Percentiles rank a stretch among this genome's conserved stretches.
Conservation (phyloP, 179 eudicot species). For the Patellifolia procumbens region DNA sequence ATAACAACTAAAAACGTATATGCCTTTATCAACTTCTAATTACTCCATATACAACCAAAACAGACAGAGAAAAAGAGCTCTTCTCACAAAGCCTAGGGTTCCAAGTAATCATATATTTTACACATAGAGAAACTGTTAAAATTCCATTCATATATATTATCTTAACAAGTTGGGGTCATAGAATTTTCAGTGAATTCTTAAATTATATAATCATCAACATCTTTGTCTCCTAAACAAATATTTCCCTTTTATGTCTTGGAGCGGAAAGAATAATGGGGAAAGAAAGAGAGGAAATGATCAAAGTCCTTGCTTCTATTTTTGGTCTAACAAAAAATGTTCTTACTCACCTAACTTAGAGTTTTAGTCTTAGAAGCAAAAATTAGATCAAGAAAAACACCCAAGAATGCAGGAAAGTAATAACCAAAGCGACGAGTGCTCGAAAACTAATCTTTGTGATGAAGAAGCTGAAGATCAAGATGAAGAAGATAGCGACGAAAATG, state of each 20-base stretch:
- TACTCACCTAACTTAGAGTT: conserved; percentile 28
- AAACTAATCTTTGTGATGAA: conserved; percentile 25
- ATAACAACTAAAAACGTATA: too few species aligned
- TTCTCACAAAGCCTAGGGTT: conserved; percentile 27
- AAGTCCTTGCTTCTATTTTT: conserved; percentile 15
- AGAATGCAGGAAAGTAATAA: conserved; percentile 30
- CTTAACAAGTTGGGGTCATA: conserved; percentile 17
- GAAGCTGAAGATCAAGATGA: conserved; percentile 32
- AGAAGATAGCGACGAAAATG: conserved; percentile 29
- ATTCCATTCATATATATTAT: conserved; percentile 1
- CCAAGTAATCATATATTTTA: conserved; percentile 18
- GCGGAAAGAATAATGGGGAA: neutral
- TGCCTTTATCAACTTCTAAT: too few species aligned
- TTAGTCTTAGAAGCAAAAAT: conserved; percentile 17
- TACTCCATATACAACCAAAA: too few species aligned
- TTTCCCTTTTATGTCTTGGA: conserved; percentile 20
- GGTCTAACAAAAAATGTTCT: conserved; percentile 13
- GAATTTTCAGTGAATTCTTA: conserved; percentile 18
- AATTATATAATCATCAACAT: conserved; percentile 14
- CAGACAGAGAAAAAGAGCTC: too few species aligned
- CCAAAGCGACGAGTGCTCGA: conserved; percentile 34
- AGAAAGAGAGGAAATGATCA: conserved; percentile 15
- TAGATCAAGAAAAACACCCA: neutral
- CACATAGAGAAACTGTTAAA: conserved; percentile 5
- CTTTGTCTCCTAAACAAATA: conserved; percentile 26